Percentiles rank a stretch among this genome's conserved stretches.
Conservation (phyloP, 2,329 filamentous ascomycete species). For the Aspergillus costaricaensis region DNA sequence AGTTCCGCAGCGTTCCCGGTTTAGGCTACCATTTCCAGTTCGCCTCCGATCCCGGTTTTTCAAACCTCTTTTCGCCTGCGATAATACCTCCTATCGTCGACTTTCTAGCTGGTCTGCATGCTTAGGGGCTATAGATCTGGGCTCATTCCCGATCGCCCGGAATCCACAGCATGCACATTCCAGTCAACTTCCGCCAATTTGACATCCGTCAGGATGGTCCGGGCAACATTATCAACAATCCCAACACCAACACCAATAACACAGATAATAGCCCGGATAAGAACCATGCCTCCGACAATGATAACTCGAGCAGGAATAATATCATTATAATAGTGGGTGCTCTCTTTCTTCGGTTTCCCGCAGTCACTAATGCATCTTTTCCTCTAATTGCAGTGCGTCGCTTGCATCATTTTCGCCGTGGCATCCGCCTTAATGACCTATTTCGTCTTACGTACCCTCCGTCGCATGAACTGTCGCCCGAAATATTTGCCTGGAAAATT, state of each 20-base stretch:
- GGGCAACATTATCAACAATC: background rate
- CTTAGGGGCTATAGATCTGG: slow-evolving; percentile 9
- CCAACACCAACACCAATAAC: background rate
- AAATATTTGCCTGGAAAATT: slow-evolving; percentile 54
- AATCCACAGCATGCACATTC: slow-evolving; percentile 24
- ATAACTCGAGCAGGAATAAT: slow-evolving; percentile 21
- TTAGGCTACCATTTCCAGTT: slow-evolving; percentile 4
- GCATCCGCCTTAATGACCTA: slow-evolving; percentile 34
- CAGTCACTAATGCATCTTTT: slow-evolving; percentile 11
- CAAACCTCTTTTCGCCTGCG: background rate
- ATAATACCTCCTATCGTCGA: background rate
- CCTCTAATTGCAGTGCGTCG: slow-evolving; percentile 23
- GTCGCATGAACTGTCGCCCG: slow-evolving; percentile 49
- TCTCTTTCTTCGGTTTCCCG: background rate
- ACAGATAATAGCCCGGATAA: background rate
- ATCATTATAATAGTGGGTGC: slow-evolving; percentile 35
- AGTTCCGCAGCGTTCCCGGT: slow-evolving; percentile 6
- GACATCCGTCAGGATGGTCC: slow-evolving; percentile 18
- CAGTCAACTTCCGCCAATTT: slow-evolving; percentile 20
- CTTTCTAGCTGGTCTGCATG: slow-evolving; percentile 10
- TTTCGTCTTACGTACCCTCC: slow-evolving; percentile 45
- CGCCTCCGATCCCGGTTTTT: background rate
- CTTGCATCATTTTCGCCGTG: slow-evolving; percentile 35
- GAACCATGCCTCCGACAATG: background rate
- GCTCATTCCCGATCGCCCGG: slow-evolving; percentile 11